These are phyloP conservation scores for Schizonepeta tenuifolia DNA, from an alignment of 257 asterid species.

Conservation along the genomic window DNA sequence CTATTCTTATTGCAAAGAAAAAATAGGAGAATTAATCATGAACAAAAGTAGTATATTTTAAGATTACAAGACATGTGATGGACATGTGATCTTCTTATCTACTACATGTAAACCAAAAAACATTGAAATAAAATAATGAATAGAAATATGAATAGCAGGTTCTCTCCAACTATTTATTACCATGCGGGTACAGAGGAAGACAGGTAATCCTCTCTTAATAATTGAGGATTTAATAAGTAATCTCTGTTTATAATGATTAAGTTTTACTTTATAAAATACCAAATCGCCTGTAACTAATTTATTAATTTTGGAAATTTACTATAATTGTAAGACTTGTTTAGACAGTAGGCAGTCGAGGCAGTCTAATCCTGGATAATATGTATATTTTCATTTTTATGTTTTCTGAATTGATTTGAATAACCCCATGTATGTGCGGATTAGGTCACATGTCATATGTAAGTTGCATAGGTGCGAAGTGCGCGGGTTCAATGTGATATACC, in stretches of 20 bases:
- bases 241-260: neutral
- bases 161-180: neutral
- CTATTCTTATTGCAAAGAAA: neutral
- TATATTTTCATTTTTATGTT: too few species aligned
- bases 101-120: neutral
- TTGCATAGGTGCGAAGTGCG: too few species aligned
- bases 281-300: too few species aligned
- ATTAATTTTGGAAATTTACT: too few species aligned
- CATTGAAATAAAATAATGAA: neutral
- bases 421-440: too few species aligned
- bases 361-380: too few species aligned
- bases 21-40: neutral
- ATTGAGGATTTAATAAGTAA: neutral
- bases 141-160: neutral
- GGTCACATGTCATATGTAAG: too few species aligned
- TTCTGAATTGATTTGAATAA: too few species aligned
- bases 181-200: neutral
- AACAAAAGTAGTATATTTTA: neutral
- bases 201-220: slow-evolving; percentile 21
- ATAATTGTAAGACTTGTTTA: too few species aligned
- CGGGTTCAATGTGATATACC: too few species aligned
- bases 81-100: neutral
- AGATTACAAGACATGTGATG: slow-evolving; percentile 5
- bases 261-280: too few species aligned
- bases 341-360: too few species aligned